These are phyloP conservation scores for Withania somnifera DNA, from an alignment of 305 asterid genomes.

Conservation along the genomic window DNA sequence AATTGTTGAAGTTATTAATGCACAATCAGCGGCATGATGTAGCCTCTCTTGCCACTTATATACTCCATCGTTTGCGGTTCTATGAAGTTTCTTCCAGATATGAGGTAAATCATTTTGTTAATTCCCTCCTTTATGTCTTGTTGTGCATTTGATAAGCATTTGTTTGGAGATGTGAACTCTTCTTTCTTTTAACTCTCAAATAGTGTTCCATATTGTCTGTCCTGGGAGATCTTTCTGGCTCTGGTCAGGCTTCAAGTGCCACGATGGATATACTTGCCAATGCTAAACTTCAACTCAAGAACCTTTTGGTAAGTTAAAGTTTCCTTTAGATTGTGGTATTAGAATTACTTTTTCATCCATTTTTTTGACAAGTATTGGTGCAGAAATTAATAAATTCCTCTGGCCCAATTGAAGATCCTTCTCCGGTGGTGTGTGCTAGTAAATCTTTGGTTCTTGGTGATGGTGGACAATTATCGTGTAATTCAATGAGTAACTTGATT, in stretches of 20 bases:
- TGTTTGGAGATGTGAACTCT: neutral
- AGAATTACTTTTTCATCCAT: constrained; percentile 9
- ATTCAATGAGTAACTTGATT: constrained; percentile 65
- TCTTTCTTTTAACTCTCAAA: neutral
- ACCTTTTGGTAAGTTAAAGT: constrained; percentile 54
- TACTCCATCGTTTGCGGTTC: constrained; percentile 76
- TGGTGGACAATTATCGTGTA: constrained; percentile 50
- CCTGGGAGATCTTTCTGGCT: constrained; percentile 50
- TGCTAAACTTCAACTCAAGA: constrained; percentile 66
- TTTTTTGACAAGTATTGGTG: constrained; percentile 28
- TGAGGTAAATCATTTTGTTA: constrained; percentile 45
- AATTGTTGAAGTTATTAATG: constrained; percentile 69
- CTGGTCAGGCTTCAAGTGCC: constrained; percentile 34
- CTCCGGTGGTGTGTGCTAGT: constrained; percentile 58
- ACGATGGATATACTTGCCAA: constrained; percentile 55
- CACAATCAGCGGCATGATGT: constrained; percentile 81
- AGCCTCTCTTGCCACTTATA: constrained; percentile 70
- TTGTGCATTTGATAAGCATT: neutral
- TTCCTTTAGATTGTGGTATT: neutral
- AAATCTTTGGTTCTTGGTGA: constrained; percentile 54
- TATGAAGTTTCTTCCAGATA: constrained; percentile 92
- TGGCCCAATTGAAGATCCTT: constrained; percentile 84
- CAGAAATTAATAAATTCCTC: constrained; percentile 45
- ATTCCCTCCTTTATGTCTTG: constrained; percentile 10
- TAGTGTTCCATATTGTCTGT: constrained; percentile 62